Conservation (phyloP, 495 filamentous ascomycete species). For the Penicillium arizonense region DNA sequence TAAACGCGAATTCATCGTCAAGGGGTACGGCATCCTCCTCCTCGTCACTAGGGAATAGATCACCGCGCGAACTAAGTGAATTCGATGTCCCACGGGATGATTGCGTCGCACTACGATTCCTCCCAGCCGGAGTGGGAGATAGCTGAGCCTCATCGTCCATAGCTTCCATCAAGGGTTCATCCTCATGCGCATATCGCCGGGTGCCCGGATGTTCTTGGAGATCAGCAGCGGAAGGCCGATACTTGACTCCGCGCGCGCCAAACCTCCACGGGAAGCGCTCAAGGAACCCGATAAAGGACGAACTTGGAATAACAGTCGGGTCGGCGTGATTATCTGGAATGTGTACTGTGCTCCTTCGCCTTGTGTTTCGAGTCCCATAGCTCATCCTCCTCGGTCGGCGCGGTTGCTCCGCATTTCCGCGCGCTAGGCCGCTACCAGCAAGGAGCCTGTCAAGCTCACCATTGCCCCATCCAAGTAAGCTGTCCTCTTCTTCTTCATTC, state of each 20-base stretch:
- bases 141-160: conserved; percentile 45
- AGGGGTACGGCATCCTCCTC: conserved; percentile 89
- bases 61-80: conserved; percentile 87
- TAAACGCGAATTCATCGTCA: conserved; percentile 88
- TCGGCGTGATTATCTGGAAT: conserved; percentile 62
- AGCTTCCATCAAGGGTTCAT: conserved; percentile 70
- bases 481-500: conserved; percentile 62
- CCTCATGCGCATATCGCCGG: conserved; percentile 51
- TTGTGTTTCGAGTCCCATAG: conserved; percentile 68
- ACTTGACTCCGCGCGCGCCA: conserved; percentile 74
- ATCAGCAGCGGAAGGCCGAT: conserved; percentile 89
- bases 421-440: conserved; percentile 64
- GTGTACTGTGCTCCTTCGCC: conserved; percentile 64
- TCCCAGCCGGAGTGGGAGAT: conserved; percentile 40
- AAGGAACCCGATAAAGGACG: conserved; percentile 82
- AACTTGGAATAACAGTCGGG: conserved; percentile 87
- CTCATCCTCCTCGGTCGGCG: conserved; percentile 79
- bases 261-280: conserved; percentile 82
- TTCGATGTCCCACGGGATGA: conserved; percentile 83
- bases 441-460: conserved; percentile 88
- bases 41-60: conserved; percentile 92
- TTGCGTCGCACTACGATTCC: conserved; percentile 75
- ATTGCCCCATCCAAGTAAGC: conserved; percentile 69
- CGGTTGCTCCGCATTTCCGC: conserved; percentile 59
- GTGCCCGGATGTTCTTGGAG: conserved; percentile 80